Evolutionary conservation across 1,139 yeast genomes (phyloP), one percentile per base, ranked within the genome.

Genomic region (Arxiozyma slooffiae): DNA sequence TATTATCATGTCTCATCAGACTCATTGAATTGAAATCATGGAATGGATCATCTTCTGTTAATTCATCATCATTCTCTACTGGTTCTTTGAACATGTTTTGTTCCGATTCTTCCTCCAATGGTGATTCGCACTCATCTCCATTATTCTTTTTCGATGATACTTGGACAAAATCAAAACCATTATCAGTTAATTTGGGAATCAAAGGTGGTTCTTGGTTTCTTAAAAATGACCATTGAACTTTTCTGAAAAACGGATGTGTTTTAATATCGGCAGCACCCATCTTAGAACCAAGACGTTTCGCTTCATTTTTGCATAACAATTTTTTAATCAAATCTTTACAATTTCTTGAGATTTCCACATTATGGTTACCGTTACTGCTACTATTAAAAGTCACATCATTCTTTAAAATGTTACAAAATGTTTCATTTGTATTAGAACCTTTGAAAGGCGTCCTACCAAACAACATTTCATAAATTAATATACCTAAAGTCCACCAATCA

Each of bases 401-500:
- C 63, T 88, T 88, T 63, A 92, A 72, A 50, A 92, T 82, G 60
- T 88, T 88, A 41, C 92, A 83, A 68, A 92, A 92, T 0, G 98
- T 92, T 58, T 82, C 82, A 62, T 89, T 90, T 48, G 97, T 76
- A 56, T 84, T 89, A 41, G 79, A 73, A 9, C 98, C 98, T 68
- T 92, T 92, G 71, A 90, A 92, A 1, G 98, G 98, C 0, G 98
- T 92, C 14, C 89, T 85, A 3, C 97, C 97, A 66, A 81, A 89
- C 38, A 92, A 72, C 98, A 92, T 92, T 65, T 92, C 98, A 66
- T 81, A 92, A 22, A 89, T 74, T 60, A 92, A 76, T 39, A 92
- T 89, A 1, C 98, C 98, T 53, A 92, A 72, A 0, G 98, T 92
- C 98, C 98, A 92, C 98, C 98, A 92, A 68, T 92, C 98, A n/a